A percentile compares a stretch with the other conserved stretches of the same genome.
Conservation (phyloP, 495 filamentous ascomycete genomes). For the Neurospora sp. region DNA sequence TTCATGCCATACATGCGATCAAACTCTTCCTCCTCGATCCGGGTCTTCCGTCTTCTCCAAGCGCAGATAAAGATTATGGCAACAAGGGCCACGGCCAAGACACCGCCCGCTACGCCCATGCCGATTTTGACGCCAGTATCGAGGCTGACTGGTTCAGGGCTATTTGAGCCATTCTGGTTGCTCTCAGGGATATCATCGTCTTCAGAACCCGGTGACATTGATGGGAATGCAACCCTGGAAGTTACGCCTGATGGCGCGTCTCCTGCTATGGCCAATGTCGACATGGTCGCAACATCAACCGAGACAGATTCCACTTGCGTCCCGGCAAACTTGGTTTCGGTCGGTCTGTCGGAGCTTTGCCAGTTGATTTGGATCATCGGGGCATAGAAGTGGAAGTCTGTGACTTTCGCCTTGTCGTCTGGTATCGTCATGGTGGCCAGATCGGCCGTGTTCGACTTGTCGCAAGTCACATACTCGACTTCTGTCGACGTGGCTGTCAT, state of each 20-base stretch:
- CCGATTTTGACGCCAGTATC: constrained; percentile 13
- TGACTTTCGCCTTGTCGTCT: constrained; percentile 11
- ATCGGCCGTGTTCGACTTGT: constrained; percentile 11
- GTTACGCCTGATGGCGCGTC: neutral
- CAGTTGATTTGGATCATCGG: constrained; percentile 31
- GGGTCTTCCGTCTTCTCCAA: constrained; percentile 13
- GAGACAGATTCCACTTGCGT: neutral
- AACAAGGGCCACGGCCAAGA: constrained; percentile 7
- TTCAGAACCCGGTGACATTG: too few species aligned
- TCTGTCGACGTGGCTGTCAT: constrained; percentile 17
- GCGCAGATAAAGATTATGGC: constrained; percentile 12
- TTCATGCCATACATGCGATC: constrained; percentile 21
- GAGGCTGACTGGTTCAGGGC: neutral
- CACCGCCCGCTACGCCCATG: constrained; percentile 14
- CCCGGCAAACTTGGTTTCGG: neutral
- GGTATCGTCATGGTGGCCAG: constrained; percentile 14
- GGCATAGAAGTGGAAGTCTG: constrained; percentile 18
- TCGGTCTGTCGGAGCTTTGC: constrained; percentile 19
- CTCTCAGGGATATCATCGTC: too few species aligned
- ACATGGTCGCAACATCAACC: constrained; percentile 10
- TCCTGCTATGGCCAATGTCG: neutral
- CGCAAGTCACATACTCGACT: constrained; percentile 19
- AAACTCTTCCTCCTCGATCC: constrained; percentile 18
- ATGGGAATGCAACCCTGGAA: neutral
- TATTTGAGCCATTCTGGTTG: neutral